phyloP scores from a whole-genome alignment of 2,329 filamentous ascomycete genomes.

The Ascochyta rabiei region DNA sequence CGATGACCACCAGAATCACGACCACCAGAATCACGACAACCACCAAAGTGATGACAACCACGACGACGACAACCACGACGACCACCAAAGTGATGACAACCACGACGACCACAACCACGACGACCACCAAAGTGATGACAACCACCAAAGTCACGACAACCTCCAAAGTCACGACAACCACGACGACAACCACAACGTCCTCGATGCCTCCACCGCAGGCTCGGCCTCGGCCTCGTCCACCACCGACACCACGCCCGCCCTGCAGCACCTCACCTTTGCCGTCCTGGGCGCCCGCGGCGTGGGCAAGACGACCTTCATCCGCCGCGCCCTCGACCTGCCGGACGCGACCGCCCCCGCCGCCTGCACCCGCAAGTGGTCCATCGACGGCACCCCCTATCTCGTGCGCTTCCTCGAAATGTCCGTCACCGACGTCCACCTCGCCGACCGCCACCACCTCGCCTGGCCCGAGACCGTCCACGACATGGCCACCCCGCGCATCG shows the following conservation, averaged over 20 bases:
- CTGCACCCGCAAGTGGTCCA: constrained; percentile 60
- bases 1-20: too few species aligned
- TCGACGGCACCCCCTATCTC: constrained; percentile 61
- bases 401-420: constrained; percentile 64
- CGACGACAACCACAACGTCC: background rate
- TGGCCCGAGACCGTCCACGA: constrained; percentile 66
- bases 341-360: constrained; percentile 51
- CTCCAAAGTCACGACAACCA: constrained; percentile 1
- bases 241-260: constrained; percentile 38
- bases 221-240: constrained; percentile 31
- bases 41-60: too few species aligned
- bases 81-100: too few species aligned
- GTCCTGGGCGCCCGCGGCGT: constrained; percentile 61
- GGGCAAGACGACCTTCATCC: constrained; percentile 66
- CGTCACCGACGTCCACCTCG: constrained; percentile 59
- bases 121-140: too few species aligned
- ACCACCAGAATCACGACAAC: too few species aligned
- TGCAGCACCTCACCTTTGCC: constrained; percentile 64
- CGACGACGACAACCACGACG: too few species aligned
- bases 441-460: constrained; percentile 59
- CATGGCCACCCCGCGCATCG: constrained; percentile 73
- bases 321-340: constrained; percentile 61
- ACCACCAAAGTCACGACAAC: too few species aligned
- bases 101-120: too few species aligned
- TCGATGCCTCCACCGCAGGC: constrained; percentile 13